phyloP scores from a whole-genome alignment of 2,329 filamentous ascomycete genomes.

The Tolypocladium endophyticum region DNA sequence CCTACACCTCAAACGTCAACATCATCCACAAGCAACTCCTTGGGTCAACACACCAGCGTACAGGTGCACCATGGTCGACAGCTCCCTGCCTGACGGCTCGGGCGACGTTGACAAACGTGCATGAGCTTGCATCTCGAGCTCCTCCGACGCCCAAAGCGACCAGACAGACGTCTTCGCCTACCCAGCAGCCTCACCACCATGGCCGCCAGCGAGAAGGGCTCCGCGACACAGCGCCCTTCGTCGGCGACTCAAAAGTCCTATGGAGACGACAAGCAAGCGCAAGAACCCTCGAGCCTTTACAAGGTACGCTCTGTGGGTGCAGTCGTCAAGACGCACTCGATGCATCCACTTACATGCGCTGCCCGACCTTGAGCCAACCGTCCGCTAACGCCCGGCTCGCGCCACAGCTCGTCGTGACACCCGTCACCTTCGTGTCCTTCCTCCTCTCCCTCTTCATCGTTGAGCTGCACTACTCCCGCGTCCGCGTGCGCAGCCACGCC shows the following conservation, averaged over 20 bases:
- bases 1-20: not conserved
- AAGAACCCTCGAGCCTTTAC: not conserved
- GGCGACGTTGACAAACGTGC: not conserved
- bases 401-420: slow-evolving; percentile 44
- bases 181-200: not conserved
- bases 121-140: not conserved
- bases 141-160: not conserved
- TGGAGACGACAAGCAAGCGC: not conserved
- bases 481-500: slow-evolving; percentile 31
- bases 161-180: not conserved
- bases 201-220: not conserved
- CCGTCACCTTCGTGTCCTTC: slow-evolving; percentile 53
- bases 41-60: not conserved
- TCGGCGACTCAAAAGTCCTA: not conserved
- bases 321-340: not conserved
- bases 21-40: not conserved
- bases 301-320: not conserved
- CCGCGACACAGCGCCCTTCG: not conserved
- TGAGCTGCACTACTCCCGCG: slow-evolving; percentile 43
- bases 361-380: not conserved
- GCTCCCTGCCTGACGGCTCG: not conserved
- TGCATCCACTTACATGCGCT: not conserved
- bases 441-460: slow-evolving; percentile 54
- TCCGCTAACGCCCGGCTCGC: not conserved
- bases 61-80: not conserved